phyloP scores from a whole-genome alignment of 139 green algal genomes.

The Tetraselmis chui region DNA sequence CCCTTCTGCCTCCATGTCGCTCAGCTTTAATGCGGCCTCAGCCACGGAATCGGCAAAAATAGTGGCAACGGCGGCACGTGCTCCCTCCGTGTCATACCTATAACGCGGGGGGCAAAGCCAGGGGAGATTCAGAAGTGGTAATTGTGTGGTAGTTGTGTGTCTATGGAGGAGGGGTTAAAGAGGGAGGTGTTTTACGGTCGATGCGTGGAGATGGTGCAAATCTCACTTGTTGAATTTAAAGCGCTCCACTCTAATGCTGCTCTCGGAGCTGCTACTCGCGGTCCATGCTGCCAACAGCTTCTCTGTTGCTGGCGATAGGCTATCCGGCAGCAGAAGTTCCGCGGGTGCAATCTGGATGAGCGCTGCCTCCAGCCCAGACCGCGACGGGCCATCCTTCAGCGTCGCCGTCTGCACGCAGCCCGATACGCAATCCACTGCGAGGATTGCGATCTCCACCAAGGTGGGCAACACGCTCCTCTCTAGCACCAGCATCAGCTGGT shows the following conservation, averaged over 20 bases:
- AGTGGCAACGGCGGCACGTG: neutral
- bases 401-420: conserved; percentile 55
- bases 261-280: neutral
- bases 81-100: neutral
- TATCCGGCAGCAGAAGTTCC: conserved; percentile 58
- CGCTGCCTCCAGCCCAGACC: conserved; percentile 52
- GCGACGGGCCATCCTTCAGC: conserved; percentile 42
- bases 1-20: neutral
- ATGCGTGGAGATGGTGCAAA: too few relatives aligned
- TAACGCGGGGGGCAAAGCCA: too few relatives aligned
- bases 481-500: conserved; percentile 40
- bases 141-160: too few relatives aligned
- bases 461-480: conserved; percentile 13
- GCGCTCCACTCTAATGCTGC: conserved; percentile 16
- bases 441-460: conserved; percentile 42
- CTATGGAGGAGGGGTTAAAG: too few relatives aligned
- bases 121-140: too few relatives aligned
- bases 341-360: conserved; percentile 54
- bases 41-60: neutral
- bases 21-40: neutral
- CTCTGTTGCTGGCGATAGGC: conserved; percentile 29
- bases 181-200: too few relatives aligned
- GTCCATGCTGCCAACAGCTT: conserved; percentile 32
- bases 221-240: conserved; percentile 17
- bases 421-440: conserved; percentile 70